Conservation (phyloP, 2,329 filamentous ascomycete genomes). For the Dothistroma septosporum region DNA sequence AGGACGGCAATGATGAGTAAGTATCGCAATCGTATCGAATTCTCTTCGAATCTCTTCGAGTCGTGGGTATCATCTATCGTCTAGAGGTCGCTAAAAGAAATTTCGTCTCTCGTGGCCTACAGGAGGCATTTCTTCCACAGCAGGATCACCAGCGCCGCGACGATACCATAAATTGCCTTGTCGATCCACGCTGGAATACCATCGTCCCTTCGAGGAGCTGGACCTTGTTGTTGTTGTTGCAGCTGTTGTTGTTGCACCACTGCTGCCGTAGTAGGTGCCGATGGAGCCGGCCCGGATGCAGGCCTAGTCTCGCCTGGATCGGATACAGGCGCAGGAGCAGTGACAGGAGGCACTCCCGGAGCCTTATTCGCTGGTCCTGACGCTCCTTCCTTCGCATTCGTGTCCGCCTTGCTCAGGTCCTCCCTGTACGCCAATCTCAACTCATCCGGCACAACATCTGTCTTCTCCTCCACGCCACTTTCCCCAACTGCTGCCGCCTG, state of each 20-base stretch:
- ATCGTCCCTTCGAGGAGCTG: slow-evolving; percentile 35
- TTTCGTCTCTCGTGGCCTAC: slow-evolving; percentile 1
- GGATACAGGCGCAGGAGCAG: slow-evolving; percentile 6
- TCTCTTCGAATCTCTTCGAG: neutral
- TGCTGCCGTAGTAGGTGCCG: slow-evolving; percentile 7
- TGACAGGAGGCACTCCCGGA: slow-evolving; percentile 8
- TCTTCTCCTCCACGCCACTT: slow-evolving; percentile 42
- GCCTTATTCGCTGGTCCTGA: slow-evolving; percentile 4
- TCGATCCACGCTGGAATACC: slow-evolving; percentile 73
- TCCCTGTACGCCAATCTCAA: slow-evolving; percentile 67
- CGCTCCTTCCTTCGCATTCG: slow-evolving; percentile 18
- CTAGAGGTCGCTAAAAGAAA: neutral
- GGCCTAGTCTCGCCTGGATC: slow-evolving; percentile 5
- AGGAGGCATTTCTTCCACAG: slow-evolving; percentile 41
- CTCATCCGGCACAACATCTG: slow-evolving; percentile 51
- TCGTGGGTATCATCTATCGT: slow-evolving; percentile 3
- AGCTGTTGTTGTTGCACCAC: slow-evolving; percentile 11
- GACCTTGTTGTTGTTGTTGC: slow-evolving; percentile 17
- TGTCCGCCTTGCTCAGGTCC: slow-evolving; percentile 53
- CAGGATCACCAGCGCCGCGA: slow-evolving; percentile 67
- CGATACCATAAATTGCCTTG: slow-evolving; percentile 68
- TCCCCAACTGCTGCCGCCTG: slow-evolving; percentile 57
- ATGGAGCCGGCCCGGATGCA: slow-evolving; percentile 14
- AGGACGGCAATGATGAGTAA: neutral
- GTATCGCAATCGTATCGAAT: neutral